A percentile compares a stretch with the other conserved stretches of the same genome.
phyloP scores from a whole-genome alignment of 306 rosid species.

The Trifolium repens region DNA sequence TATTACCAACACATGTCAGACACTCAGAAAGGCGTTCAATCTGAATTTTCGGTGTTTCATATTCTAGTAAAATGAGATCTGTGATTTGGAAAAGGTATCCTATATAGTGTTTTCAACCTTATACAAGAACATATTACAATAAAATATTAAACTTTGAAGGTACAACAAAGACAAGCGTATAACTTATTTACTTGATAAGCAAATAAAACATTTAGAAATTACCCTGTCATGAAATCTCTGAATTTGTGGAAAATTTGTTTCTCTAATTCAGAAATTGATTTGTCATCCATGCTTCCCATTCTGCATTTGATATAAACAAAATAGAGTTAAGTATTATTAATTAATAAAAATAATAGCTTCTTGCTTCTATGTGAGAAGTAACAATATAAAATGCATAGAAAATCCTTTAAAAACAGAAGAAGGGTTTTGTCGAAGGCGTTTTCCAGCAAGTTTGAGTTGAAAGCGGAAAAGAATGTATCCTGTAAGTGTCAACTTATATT shows the following conservation, averaged over 20 bases:
- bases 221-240: constrained; percentile 77
- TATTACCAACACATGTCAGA: not conserved
- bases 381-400: too few relatives aligned
- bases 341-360: not conserved
- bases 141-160: constrained; percentile 7
- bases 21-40: not conserved
- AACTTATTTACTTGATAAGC: not conserved
- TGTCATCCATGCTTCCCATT: constrained; percentile 44
- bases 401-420: too few relatives aligned
- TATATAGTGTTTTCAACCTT: not conserved
- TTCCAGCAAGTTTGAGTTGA: too few relatives aligned
- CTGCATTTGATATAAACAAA: constrained; percentile 34
- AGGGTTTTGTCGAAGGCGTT: too few relatives aligned
- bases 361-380: not conserved
- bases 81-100: not conserved
- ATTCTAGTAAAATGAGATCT: constrained; percentile 8
- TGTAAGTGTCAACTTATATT: too few relatives aligned
- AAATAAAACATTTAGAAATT: constrained; percentile 25
- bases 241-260: constrained; percentile 49
- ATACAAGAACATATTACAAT: not conserved
- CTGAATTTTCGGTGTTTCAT: not conserved
- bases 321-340: not conserved
- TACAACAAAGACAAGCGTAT: not conserved
- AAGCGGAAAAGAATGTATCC: not conserved
- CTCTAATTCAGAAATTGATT: constrained; percentile 40